Conservation (phyloP, 805 yeast species). For the Osmozyma mogii region DNA sequence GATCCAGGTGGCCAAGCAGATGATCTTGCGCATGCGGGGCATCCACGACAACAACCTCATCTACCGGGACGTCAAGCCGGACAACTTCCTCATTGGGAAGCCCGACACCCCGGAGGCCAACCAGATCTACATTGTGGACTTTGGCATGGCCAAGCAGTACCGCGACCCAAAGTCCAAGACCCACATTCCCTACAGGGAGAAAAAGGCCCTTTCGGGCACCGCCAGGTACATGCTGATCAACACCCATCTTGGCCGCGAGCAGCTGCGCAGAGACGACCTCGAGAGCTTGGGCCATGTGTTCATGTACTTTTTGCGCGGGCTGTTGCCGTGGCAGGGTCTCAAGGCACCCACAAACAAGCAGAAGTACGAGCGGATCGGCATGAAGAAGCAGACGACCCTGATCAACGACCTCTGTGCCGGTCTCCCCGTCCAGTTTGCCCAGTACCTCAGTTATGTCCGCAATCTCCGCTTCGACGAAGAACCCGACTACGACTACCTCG, state of each 20-base stretch:
- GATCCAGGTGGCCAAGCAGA: conserved; percentile 89
- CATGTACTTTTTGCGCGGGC: conserved; percentile 89
- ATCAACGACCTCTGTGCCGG: conserved; percentile 82
- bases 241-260: conserved; percentile 96
- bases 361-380: conserved; percentile 95
- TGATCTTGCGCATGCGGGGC: conserved; percentile 79
- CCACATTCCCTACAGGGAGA: conserved; percentile 95
- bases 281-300: conserved; percentile 96
- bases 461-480: conserved; percentile 85
- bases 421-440: conserved; percentile 87
- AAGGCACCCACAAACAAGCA: conserved; percentile 98
- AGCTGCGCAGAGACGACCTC: conserved; percentile 90
- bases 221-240: conserved; percentile 98
- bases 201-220: conserved; percentile 92
- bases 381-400: conserved; percentile 85
- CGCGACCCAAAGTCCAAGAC: conserved; percentile 93
- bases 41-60: conserved; percentile 87
- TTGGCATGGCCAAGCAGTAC: conserved; percentile 98
- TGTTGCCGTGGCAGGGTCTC: conserved; percentile 97
- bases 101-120: conserved; percentile 81
- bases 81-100: conserved; percentile 88
- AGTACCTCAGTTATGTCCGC: conserved; percentile 83
- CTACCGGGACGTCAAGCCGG: conserved; percentile 96
- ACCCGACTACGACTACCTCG: conserved; percentile 87
- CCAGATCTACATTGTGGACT: conserved; percentile 83